Base-by-base conservation (phyloP, 257 asterid species). In the Asclepias syriaca region DNA sequence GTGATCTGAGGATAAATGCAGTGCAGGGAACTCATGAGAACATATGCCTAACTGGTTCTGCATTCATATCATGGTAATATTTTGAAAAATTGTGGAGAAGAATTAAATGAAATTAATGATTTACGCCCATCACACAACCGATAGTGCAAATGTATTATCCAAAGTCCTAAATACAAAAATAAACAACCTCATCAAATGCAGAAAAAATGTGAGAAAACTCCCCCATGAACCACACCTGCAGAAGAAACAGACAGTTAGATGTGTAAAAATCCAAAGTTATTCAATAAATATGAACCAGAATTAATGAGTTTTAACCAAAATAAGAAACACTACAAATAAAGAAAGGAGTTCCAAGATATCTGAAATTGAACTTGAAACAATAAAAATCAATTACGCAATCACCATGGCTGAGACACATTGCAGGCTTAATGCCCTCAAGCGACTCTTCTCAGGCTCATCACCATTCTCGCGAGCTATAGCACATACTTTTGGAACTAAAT, bases 321-420 rank as follows among this genome's bases (percentile, higher is more conserved):
- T 32, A 27, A 54, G 11, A 49, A 0, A 15, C 3, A 34, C 1
- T 34, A 54, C 1, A 55, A 21, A 55, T 1, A 55, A 21, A 56
- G 12, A 19, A 54, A 32, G 15, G 7, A 69, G 34, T 40, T 27
- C 57, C 45, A 66, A 55, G 14, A 21, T 9, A 21, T 24, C 46
- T 65, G 53, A 49, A 24, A 43, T 50, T 59, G 48, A 57, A 66
- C 5, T 66, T 5, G 51, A 53, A 5, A 72, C 51, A 45, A 68
- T 19, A 7, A 48, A 45, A 66, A 29, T 46, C 16, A 61, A 67
- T 27, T 18, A 48, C 58, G 68, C 24, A 78, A 66, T 83, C 84
- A 95, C 99, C 97, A 95, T 95, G 75, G 99, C 93, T 46, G 99
- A 87, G 66, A 91, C 91, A 81, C 98, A 90, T 68, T 87, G 90